phyloP scores from a whole-genome alignment of 768 basidiomycete species.

The Russula vinacea region DNA sequence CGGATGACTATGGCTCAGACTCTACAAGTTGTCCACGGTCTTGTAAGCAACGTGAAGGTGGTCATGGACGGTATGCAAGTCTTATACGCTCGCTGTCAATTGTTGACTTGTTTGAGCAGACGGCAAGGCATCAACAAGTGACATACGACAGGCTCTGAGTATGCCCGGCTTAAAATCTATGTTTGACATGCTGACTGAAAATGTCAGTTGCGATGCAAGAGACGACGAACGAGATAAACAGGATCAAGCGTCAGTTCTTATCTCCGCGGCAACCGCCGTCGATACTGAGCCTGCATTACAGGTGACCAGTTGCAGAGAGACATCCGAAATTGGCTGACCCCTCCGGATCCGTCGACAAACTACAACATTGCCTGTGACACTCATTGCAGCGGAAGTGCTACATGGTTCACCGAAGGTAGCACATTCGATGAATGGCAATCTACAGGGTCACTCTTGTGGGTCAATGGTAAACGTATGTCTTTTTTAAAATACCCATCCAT shows the following conservation, averaged over 20 bases:
- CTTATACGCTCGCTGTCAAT: neutral
- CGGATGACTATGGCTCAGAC: neutral
- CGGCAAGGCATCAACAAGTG: neutral
- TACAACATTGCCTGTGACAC: neutral
- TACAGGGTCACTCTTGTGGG: neutral
- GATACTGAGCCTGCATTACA: neutral
- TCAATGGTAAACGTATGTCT: conserved; percentile 4
- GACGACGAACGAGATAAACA: neutral
- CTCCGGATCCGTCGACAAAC: neutral
- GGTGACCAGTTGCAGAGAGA: neutral
- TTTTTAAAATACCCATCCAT: too few relatives aligned
- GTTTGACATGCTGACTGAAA: neutral
- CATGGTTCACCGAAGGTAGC: neutral
- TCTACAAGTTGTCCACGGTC: neutral
- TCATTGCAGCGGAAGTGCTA: neutral
- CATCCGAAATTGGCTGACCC: neutral
- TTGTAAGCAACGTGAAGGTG: neutral
- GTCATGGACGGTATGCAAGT: neutral
- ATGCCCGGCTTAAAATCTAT: neutral
- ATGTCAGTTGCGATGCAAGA: neutral
- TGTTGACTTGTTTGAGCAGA: neutral
- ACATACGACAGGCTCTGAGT: neutral
- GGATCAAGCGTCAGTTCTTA: neutral
- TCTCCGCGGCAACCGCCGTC: neutral
- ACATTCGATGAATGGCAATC: neutral